A percentile compares a stretch with the other conserved stretches of the same genome.
Evolutionary conservation across 108 stramenopile species (phyloP).

Genomic region (Nitzschia sp.): DNA sequence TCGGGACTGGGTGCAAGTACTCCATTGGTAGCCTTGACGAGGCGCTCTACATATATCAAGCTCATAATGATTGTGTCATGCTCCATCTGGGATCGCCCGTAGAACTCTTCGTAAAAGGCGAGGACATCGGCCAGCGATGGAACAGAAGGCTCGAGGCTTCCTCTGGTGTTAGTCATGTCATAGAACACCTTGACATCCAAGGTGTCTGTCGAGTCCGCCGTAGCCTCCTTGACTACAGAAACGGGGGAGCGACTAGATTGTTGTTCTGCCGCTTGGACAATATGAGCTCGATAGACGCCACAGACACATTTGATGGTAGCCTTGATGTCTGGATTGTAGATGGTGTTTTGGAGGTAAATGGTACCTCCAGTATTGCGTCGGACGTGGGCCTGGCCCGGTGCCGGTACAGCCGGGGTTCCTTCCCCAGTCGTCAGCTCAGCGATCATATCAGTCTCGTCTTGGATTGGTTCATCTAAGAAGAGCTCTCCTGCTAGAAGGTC

Average conservation of each 20-base stretch:
- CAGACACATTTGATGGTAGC: conserved; percentile 95
- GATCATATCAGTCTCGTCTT: not conserved
- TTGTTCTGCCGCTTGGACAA: conserved; percentile 54
- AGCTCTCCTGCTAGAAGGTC: conserved; percentile 4
- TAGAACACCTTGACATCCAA: conserved; percentile 4
- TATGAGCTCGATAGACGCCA: conserved; percentile 87
- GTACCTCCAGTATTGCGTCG: conserved; percentile 92
- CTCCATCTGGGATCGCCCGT: conserved; percentile 87
- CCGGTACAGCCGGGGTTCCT: too few species aligned
- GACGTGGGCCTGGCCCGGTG: conserved; percentile 13
- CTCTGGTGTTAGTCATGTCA: not conserved
- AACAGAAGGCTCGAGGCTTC: conserved; percentile 9
- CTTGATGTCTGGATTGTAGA: conserved; percentile 90
- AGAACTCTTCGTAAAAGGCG: conserved; percentile 81
- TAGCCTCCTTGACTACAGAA: not conserved
- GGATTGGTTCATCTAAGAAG: not conserved
- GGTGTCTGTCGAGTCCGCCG: not conserved
- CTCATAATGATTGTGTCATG: conserved; percentile 94
- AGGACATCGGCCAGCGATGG: conserved; percentile 68
- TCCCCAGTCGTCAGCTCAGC: not conserved
- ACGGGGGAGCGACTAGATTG: not conserved
- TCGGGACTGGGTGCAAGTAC: conserved; percentile 53
- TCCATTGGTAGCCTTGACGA: conserved; percentile 88
- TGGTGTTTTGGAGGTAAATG: conserved; percentile 84
- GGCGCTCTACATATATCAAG: conserved; percentile 94